Conservation (phyloP, 345 rosid genomes). For the Carallia pectinifolia region DNA sequence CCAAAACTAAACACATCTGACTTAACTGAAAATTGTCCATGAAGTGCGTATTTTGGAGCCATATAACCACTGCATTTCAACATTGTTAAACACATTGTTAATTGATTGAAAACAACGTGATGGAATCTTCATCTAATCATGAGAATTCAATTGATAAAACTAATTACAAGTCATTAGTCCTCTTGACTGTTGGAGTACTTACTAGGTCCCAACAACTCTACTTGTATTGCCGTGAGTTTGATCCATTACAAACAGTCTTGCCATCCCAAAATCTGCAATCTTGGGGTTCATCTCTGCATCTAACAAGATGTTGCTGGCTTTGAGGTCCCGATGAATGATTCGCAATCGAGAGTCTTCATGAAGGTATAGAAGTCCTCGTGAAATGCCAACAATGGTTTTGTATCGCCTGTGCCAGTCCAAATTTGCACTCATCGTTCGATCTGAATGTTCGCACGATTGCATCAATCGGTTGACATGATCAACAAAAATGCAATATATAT, state of each 20-base stretch:
- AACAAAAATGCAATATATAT: too few relatives aligned
- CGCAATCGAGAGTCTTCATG: constrained; percentile 44
- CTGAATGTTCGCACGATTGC: neutral
- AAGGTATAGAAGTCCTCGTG: constrained; percentile 47
- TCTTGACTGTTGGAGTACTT: constrained; percentile 1
- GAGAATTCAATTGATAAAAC: too few relatives aligned
- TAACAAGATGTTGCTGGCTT: constrained; percentile 45
- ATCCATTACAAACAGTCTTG: constrained; percentile 36
- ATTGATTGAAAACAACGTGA: too few relatives aligned
- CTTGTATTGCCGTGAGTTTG: constrained; percentile 37
- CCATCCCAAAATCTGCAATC: constrained; percentile 56
- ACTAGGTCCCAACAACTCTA: constrained; percentile 45
- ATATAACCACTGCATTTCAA: constrained; percentile 40
- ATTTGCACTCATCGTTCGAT: constrained; percentile 14
- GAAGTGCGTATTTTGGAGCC: constrained; percentile 57
- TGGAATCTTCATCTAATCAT: too few relatives aligned
- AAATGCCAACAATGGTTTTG: constrained; percentile 40
- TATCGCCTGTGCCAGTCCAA: constrained; percentile 35
- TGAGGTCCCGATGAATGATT: constrained; percentile 51
- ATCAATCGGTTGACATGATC: neutral
- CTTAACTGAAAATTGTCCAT: constrained; percentile 48
- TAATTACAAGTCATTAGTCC: too few relatives aligned
- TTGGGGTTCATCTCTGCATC: constrained; percentile 44
- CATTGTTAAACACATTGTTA: neutral
- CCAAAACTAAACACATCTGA: constrained; percentile 60